These are phyloP conservation scores for Populus euphratica DNA, from an alignment of 345 rosid species.

Conservation along the genomic window DNA sequence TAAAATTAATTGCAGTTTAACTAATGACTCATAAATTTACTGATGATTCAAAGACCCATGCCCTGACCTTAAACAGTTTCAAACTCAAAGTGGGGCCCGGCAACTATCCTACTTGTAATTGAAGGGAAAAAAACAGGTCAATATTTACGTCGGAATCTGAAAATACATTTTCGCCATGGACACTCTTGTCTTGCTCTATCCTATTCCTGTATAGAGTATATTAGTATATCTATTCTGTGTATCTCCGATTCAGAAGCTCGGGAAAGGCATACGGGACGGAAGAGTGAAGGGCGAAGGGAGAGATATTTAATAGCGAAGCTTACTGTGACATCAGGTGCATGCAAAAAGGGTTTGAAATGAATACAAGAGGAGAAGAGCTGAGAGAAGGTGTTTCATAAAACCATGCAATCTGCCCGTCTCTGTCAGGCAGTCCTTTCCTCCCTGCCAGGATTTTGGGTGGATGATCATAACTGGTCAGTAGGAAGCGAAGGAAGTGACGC, in stretches of 20 bases:
- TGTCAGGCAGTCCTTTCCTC: constrained; percentile 5
- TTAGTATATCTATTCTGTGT: background rate
- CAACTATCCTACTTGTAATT: too few species aligned
- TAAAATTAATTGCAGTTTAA: too few species aligned
- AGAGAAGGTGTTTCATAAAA: background rate
- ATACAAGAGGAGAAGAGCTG: background rate
- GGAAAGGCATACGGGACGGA: background rate
- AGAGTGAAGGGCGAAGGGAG: background rate
- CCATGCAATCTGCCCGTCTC: background rate
- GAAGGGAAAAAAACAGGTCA: background rate
- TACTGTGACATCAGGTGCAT: background rate
- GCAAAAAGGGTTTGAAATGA: background rate
- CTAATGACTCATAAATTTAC: too few species aligned
- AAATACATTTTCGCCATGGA: too few species aligned
- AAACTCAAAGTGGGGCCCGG: too few species aligned
- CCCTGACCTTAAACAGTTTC: too few species aligned
- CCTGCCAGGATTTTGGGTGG: background rate
- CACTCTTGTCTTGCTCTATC: background rate
- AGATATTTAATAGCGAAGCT: too few species aligned
- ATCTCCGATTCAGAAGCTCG: background rate
- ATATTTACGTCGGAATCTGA: background rate
- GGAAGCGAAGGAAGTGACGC: constrained; percentile 37
- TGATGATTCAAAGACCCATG: too few species aligned
- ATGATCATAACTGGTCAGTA: background rate
- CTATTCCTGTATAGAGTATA: too few species aligned